Base-by-base conservation (phyloP, 2,329 filamentous ascomycete species). In the Bipolaris victoriae region DNA sequence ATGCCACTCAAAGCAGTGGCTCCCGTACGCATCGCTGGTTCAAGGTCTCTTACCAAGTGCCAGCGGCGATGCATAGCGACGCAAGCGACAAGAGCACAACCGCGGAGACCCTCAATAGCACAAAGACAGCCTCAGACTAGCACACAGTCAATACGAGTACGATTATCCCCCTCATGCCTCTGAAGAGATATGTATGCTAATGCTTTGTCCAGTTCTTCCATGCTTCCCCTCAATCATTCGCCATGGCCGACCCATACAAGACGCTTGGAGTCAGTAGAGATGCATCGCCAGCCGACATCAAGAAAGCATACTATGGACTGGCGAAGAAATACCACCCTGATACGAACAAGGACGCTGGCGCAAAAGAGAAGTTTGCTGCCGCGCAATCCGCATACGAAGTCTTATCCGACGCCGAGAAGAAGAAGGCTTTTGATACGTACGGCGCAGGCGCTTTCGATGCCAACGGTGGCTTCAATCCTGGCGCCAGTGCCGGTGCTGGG, bases 271-370 rank as follows among this genome's bases (percentile, higher is more conserved):
- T 99, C 29, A 82, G 82, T 70, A 96, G 94, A 76, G 84, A 79
- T 61, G 91, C 95, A n/a, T 88, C 91, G 1, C 81, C 92, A 3
- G 82, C 87, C 58, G 94, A 98, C 35, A 98, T 99, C 76, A 99
- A 99, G 77, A 98, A 97, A 77, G 93, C 95, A 3, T 99, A 99
- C 81, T 99, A 99, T 75, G 91, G 93, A 49, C 83, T 98, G 57
- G 95, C 95, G 18, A 99, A 99, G 79, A 99, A 98, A 74, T 99
- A 87, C 75, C 95, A 99, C 71, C 95, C 95, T 7, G 95, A 99
- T 76, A 98, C 95, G 35, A 99, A 98, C 83, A 98, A 98, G 77
- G 95, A 98, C 67, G 77, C 91, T 2, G 84, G 82, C n/a, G 93
- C 95, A 35, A 98, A 98, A 76, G 95, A 98, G 69, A 94, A 90